These are phyloP conservation scores for Tilletia setariae DNA, from an alignment of 1,284 basidiomycete species.

Conservation along the genomic window DNA sequence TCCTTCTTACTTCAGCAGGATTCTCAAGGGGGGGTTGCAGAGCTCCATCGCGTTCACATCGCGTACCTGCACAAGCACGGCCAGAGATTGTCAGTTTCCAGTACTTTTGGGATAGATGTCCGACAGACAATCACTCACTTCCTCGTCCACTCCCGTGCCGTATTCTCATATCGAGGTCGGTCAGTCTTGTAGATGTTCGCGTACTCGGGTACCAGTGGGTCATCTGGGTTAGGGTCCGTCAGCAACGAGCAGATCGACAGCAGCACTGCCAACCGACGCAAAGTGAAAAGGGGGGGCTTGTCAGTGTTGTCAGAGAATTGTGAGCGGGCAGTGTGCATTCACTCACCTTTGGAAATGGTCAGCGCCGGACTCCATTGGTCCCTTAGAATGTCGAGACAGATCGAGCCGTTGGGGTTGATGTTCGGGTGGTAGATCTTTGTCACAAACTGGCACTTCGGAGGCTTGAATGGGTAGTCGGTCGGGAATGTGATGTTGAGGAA, in stretches of 20 bases:
- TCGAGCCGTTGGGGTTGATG: slow-evolving; percentile 96
- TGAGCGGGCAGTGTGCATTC: not conserved
- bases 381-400: slow-evolving; percentile 94
- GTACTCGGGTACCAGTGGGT: slow-evolving; percentile 54
- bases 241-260: slow-evolving; percentile 54
- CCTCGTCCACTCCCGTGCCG: slow-evolving; percentile 53
- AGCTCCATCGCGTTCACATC: slow-evolving; percentile 1
- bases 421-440: slow-evolving; percentile 91
- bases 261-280: slow-evolving; percentile 26
- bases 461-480: slow-evolving; percentile 59
- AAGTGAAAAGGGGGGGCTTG: not conserved
- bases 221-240: slow-evolving; percentile 55
- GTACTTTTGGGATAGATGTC: not conserved
- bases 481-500: slow-evolving; percentile 82
- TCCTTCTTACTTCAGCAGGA: too few species aligned
- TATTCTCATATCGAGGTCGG: slow-evolving; percentile 52
- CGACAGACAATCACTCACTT: slow-evolving; percentile 36
- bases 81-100: not conserved
- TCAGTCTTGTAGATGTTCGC: slow-evolving; percentile 54
- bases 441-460: slow-evolving; percentile 97
- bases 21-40: too few species aligned
- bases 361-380: slow-evolving; percentile 78
- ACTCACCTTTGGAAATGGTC: slow-evolving; percentile 92
- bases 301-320: not conserved
- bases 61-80: not conserved